A percentile compares a stretch with the other conserved stretches of the same genome.
Evolutionary conservation across 1,139 yeast genomes (phyloP).

Genomic region (Yamadazyma atlantica): DNA sequence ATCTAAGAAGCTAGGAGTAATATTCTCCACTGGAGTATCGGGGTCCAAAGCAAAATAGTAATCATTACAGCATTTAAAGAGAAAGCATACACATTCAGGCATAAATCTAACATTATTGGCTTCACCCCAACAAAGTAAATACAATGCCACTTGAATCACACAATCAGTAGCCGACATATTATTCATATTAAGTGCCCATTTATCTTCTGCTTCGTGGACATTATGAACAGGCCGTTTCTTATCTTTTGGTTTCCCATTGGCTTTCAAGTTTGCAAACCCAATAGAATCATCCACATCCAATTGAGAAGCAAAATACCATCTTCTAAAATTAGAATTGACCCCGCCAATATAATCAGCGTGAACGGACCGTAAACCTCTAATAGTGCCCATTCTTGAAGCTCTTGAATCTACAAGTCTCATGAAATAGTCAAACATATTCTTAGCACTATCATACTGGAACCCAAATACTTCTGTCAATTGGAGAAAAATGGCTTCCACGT

Average conservation of each 20-base stretch:
- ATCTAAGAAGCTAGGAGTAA: conserved; percentile 49
- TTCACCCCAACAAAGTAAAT: conserved; percentile 84
- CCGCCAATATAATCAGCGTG: conserved; percentile 89
- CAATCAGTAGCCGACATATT: conserved; percentile 52
- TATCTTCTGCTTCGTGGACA: conserved; percentile 71
- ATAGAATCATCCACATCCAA: conserved; percentile 80
- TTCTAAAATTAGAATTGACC: conserved; percentile 83
- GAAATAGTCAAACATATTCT: conserved; percentile 65
- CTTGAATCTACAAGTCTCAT: conserved; percentile 66
- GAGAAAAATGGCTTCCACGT: conserved; percentile 57
- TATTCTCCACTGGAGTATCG: conserved; percentile 21
- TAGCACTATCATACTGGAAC: conserved; percentile 61
- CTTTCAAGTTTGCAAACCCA: conserved; percentile 61
- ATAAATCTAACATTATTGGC: conserved; percentile 79
- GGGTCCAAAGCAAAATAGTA: conserved; percentile 50
- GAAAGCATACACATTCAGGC: conserved; percentile 84
- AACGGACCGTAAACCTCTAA: conserved; percentile 53
- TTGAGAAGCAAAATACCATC: conserved; percentile 96
- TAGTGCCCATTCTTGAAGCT: conserved; percentile 61
- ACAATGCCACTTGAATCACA: conserved; percentile 66
- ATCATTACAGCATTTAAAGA: conserved; percentile 76
- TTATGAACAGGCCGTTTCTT: conserved; percentile 31
- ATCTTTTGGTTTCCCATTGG: conserved; percentile 36
- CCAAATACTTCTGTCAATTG: conserved; percentile 60
- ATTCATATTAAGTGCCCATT: conserved; percentile 69